A percentile compares a stretch with the other conserved stretches of the same genome.
These are phyloP conservation scores for Metschnikowia koreensis DNA, from an alignment of 805 yeast species.

Conservation along the genomic window DNA sequence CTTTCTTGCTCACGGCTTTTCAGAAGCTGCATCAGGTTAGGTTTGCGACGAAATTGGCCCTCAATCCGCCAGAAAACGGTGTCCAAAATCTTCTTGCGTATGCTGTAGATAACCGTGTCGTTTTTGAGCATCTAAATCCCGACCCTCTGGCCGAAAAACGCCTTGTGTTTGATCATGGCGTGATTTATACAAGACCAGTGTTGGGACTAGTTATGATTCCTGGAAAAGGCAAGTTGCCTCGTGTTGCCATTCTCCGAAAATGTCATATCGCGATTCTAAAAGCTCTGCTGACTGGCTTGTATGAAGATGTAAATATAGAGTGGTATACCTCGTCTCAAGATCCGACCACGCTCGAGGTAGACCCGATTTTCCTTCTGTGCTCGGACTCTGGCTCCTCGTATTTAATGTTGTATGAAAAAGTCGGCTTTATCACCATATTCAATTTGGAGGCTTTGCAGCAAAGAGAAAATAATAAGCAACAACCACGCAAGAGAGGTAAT, in stretches of 20 bases:
- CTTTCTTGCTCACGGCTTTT: conserved; percentile 1
- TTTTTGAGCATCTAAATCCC: background rate
- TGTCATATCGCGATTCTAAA: background rate
- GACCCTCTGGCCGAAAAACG: background rate
- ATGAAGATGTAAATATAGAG: background rate
- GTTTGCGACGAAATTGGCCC: background rate
- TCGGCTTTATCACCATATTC: conserved; percentile 12
- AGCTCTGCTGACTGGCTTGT: background rate
- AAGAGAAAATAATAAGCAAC: background rate
- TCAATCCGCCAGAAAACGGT: background rate
- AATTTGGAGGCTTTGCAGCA: conserved; percentile 1
- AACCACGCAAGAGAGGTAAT: background rate
- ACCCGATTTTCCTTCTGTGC: conserved; percentile 4
- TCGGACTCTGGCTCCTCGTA: background rate
- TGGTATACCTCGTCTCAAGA: conserved; percentile 5
- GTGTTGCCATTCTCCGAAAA: too few relatives aligned
- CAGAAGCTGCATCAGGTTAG: conserved; percentile 1
- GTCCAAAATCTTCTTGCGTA: background rate
- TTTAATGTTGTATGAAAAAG: conserved; percentile 4
- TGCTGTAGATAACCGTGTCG: background rate
- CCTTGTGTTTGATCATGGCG: background rate
- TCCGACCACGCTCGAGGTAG: conserved; percentile 4
- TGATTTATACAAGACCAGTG: too few relatives aligned
- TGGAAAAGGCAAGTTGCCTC: too few relatives aligned
- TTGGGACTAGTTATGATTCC: too few relatives aligned